phyloP scores from a whole-genome alignment of 345 rosid genomes.

The Populus tremula region DNA sequence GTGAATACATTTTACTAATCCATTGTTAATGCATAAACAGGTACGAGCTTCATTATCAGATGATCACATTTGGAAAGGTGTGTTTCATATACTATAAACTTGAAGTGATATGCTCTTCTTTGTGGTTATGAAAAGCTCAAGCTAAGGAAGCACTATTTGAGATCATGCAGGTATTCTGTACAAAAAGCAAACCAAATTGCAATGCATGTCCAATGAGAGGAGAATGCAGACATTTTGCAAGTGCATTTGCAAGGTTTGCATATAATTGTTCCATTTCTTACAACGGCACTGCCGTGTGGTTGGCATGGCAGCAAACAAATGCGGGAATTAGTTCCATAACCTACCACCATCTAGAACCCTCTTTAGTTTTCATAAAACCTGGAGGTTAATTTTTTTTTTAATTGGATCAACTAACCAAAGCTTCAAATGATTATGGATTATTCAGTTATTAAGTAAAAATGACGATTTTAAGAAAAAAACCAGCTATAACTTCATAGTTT shows the following conservation, averaged over 20 bases:
- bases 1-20: slow-evolving; percentile 20
- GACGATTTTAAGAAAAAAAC: neutral
- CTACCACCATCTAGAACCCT: slow-evolving; percentile 8
- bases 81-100: neutral
- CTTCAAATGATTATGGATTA: neutral
- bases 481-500: neutral
- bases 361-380: neutral
- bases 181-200: slow-evolving; percentile 71
- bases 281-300: neutral
- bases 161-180: slow-evolving; percentile 59
- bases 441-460: neutral
- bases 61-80: slow-evolving; percentile 37
- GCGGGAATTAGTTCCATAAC: neutral
- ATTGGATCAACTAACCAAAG: neutral
- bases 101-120: slow-evolving; percentile 5
- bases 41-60: slow-evolving; percentile 34
- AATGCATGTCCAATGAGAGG: slow-evolving; percentile 74
- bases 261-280: slow-evolving; percentile 9
- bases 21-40: slow-evolving; percentile 21
- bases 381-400: neutral
- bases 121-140: slow-evolving; percentile 11
- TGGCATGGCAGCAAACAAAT: neutral
- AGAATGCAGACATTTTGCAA: slow-evolving; percentile 73
- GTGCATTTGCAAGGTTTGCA: slow-evolving; percentile 70
- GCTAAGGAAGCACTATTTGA: slow-evolving; percentile 18